These are phyloP conservation scores for Aspergillus mulundensis DNA, from an alignment of 495 filamentous ascomycete genomes.

Conservation along the genomic window DNA sequence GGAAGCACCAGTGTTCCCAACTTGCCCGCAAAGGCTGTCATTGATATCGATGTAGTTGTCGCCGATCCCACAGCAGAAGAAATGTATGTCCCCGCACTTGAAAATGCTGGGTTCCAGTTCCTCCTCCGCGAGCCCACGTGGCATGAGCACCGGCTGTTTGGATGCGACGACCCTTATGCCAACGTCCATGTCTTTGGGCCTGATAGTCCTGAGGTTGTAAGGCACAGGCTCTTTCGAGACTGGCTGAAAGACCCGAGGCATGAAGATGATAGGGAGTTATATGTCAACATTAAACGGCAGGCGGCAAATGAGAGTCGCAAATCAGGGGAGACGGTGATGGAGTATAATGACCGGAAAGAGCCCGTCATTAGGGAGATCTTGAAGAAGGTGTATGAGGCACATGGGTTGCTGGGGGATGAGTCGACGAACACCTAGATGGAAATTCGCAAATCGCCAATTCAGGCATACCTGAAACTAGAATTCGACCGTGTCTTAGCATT, in stretches of 20 bases:
- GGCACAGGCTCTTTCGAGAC: conserved; percentile 46
- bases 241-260: conserved; percentile 31
- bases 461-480: neutral
- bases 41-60: conserved; percentile 49
- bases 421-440: neutral
- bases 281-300: conserved; percentile 37
- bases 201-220: conserved; percentile 33
- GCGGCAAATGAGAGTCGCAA: conserved; percentile 24
- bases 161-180: conserved; percentile 21
- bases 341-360: conserved; percentile 43
- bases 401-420: conserved; percentile 1
- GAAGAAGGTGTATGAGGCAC: conserved; percentile 21
- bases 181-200: conserved; percentile 50
- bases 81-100: conserved; percentile 40
- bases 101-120: conserved; percentile 40
- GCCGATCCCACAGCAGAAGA: conserved; percentile 32
- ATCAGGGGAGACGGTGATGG: conserved; percentile 28
- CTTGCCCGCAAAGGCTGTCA: conserved; percentile 45
- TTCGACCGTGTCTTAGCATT: neutral
- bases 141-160: conserved; percentile 47
- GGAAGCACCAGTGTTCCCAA: conserved; percentile 50
- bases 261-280: conserved; percentile 34
- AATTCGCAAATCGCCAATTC: neutral
- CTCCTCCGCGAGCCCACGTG: conserved; percentile 42
- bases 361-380: conserved; percentile 37